Evolutionary conservation across 1,139 yeast genomes (phyloP).

Genomic region (Saccharomyces hybrid): DNA sequence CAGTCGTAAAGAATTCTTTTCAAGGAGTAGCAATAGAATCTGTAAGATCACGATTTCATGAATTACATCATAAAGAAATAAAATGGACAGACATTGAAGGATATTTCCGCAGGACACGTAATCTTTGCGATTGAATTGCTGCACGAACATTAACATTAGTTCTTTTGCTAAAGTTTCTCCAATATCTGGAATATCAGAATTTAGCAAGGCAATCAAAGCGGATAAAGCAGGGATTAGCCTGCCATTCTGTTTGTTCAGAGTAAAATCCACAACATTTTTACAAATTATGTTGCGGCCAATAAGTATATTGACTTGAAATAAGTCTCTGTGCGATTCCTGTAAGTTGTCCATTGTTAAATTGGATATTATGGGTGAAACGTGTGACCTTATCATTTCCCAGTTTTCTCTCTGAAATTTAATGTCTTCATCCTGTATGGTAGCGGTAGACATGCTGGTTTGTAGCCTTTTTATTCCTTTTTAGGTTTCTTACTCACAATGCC

Average conservation of each 20-base stretch:
- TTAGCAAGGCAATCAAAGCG: slow-evolving; percentile 52
- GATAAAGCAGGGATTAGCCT: slow-evolving; percentile 43
- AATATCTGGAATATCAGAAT: slow-evolving; percentile 61
- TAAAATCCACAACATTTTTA: slow-evolving; percentile 9
- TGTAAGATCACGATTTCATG: slow-evolving; percentile 61
- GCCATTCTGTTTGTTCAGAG: slow-evolving; percentile 12
- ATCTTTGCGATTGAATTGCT: neutral
- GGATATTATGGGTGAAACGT: slow-evolving; percentile 9
- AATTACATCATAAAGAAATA: slow-evolving; percentile 58
- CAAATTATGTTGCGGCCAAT: slow-evolving; percentile 7
- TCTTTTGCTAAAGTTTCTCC: slow-evolving; percentile 55
- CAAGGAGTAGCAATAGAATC: slow-evolving; percentile 51
- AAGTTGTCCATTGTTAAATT: slow-evolving; percentile 7
- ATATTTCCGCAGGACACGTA: neutral
- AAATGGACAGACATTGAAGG: slow-evolving; percentile 6
- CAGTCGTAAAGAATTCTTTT: slow-evolving; percentile 43
- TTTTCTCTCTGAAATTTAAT: slow-evolving; percentile 8
- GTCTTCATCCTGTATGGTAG: neutral
- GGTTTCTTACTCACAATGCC: neutral
- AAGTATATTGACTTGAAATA: slow-evolving; percentile 17
- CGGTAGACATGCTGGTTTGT: neutral
- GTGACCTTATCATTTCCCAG: slow-evolving; percentile 14
- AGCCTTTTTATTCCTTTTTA: neutral
- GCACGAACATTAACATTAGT: neutral
- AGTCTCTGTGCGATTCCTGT: slow-evolving; percentile 8